Percentiles rank a stretch among this genome's conserved stretches.
Evolutionary conservation across 129 eudicot genomes (phyloP).

Genomic region (Helianthus annuus): HanXRQr2.0-SUNRISE NC_035448.2:171652153-171652652

Average conservation of each 20-base stretch:
- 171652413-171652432: too few species aligned
- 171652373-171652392: too few species aligned
- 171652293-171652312: neutral
- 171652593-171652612: neutral
- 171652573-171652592: neutral
- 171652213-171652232: conserved; percentile 2
- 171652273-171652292: neutral
- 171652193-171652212: conserved; percentile 28
- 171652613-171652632: too few species aligned
- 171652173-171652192: conserved; percentile 37
- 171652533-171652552: neutral
- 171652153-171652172: conserved; percentile 55
- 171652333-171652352: neutral
- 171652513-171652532: too few species aligned
- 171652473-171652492: too few species aligned
- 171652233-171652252: neutral
- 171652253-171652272: neutral
- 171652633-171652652: too few species aligned
- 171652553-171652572: neutral
- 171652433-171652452: too few species aligned
- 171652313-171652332: neutral
- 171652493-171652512: too few species aligned
- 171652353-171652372: neutral
- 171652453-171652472: too few species aligned
- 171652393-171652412: too few species aligned